phyloP scores from a whole-genome alignment of 345 rosid genomes.

The Lagerstroemia speciosa region DNA sequence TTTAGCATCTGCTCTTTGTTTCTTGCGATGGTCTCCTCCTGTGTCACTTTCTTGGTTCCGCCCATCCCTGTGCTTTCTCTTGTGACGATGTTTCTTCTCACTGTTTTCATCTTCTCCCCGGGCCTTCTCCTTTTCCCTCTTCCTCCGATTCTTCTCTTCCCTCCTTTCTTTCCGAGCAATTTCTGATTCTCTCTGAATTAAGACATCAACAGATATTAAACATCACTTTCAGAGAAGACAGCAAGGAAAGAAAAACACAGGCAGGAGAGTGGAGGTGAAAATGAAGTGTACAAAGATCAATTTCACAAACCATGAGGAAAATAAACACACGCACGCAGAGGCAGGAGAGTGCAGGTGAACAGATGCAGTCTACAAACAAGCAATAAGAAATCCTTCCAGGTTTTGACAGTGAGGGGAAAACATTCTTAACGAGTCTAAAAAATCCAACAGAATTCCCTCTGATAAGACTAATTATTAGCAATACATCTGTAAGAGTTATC shows the following conservation, averaged over 20 bases:
- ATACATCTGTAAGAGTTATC: not conserved
- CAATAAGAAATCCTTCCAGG: not conserved
- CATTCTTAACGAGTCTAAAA: not conserved
- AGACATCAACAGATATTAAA: constrained; percentile 19
- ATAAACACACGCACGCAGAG: not conserved
- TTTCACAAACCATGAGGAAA: not conserved
- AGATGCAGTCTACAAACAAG: not conserved
- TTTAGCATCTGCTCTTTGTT: constrained; percentile 11
- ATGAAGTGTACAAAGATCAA: not conserved
- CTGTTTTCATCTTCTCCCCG: constrained; percentile 18
- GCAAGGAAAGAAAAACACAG: not conserved
- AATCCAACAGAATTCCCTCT: not conserved
- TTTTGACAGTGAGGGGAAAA: not conserved
- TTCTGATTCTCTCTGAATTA: constrained; percentile 30
- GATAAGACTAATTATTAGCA: not conserved
- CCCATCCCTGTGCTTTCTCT: constrained; percentile 29
- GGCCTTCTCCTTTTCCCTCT: constrained; percentile 22
- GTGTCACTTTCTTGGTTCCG: constrained; percentile 16
- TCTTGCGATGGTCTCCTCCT: constrained; percentile 23
- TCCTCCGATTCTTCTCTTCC: constrained; percentile 20
- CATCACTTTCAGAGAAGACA: constrained; percentile 14
- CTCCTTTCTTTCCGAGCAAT: constrained; percentile 21
- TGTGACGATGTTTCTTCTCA: constrained; percentile 27
- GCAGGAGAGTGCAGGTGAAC: not conserved
- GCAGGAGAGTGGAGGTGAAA: not conserved